phyloP scores from a whole-genome alignment of 495 filamentous ascomycete genomes.

The Pseudomonodictys pantanalensis region DNA sequence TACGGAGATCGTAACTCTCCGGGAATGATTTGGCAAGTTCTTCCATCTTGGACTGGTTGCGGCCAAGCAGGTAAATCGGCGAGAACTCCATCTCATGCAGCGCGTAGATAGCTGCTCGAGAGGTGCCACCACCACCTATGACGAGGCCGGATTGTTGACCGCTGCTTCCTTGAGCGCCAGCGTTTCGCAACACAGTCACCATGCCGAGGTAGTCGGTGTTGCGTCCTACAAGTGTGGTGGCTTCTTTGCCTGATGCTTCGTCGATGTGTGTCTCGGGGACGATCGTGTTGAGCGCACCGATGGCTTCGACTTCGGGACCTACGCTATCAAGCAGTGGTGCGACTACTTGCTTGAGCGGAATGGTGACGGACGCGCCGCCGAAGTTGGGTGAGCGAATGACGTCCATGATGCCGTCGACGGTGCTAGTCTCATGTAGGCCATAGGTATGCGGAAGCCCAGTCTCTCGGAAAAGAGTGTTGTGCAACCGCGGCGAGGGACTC shows the following conservation, averaged over 20 bases:
- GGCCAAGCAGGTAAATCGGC: slow-evolving; percentile 84
- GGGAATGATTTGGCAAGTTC: slow-evolving; percentile 72
- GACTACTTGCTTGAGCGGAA: slow-evolving; percentile 88
- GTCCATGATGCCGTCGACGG: slow-evolving; percentile 56
- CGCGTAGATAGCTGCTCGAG: slow-evolving; percentile 86
- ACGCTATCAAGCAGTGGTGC: slow-evolving; percentile 78
- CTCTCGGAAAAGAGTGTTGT: slow-evolving; percentile 79
- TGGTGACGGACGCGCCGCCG: slow-evolving; percentile 92
- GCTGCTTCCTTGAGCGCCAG: slow-evolving; percentile 52
- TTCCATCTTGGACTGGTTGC: slow-evolving; percentile 64
- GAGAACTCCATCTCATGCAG: slow-evolving; percentile 77
- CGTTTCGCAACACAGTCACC: slow-evolving; percentile 71
- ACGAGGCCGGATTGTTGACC: slow-evolving; percentile 61
- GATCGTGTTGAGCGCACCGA: slow-evolving; percentile 96
- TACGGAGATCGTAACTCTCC: slow-evolving; percentile 65
- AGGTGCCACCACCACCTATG: slow-evolving; percentile 87
- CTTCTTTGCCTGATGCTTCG: slow-evolving; percentile 42
- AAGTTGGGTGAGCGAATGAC: slow-evolving; percentile 72
- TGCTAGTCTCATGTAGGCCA: slow-evolving; percentile 69
- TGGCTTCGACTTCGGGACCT: slow-evolving; percentile 70
- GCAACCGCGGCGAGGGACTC: slow-evolving; percentile 81
- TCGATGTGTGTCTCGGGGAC: slow-evolving; percentile 48
- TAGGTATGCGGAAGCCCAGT: slow-evolving; percentile 88
- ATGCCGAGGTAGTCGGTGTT: slow-evolving; percentile 99
- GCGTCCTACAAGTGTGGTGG: slow-evolving; percentile 64